Percentiles rank a stretch among this genome's conserved stretches.
These are phyloP conservation scores for Quercus engelmannii DNA, from an alignment of 306 rosid genomes.

Conservation along the genomic window DNA sequence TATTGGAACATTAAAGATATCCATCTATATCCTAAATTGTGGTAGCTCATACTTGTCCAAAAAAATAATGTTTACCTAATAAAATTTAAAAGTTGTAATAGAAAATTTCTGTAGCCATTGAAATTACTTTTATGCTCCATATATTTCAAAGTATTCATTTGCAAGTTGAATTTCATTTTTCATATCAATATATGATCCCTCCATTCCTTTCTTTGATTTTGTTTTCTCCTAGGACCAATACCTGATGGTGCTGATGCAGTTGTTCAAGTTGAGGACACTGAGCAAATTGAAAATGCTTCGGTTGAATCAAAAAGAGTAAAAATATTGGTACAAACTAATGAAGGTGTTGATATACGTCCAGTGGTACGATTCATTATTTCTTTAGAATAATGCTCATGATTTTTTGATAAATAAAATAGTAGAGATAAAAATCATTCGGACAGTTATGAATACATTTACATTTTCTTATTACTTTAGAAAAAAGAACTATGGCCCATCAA, in stretches of 20 bases:
- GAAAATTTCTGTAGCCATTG: neutral
- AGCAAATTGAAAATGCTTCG: constrained; percentile 29
- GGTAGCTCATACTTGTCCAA: neutral
- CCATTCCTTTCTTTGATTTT: neutral
- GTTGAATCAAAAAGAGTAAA: constrained; percentile 46
- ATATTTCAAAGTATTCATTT: neutral
- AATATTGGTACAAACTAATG: constrained; percentile 47
- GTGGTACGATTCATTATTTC: constrained; percentile 50
- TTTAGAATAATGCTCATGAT: neutral
- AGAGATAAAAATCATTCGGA: too few relatives aligned
- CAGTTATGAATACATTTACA: neutral
- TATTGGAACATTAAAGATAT: neutral
- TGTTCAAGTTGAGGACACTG: constrained; percentile 90
- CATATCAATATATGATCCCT: neutral
- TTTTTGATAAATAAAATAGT: neutral
- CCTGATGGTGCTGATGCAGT: constrained; percentile 99
- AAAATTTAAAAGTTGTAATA: neutral
- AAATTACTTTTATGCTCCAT: neutral
- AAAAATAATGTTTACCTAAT: neutral
- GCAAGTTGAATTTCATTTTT: neutral
- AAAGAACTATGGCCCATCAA: neutral
- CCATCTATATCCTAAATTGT: too few relatives aligned
- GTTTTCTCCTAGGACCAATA: constrained; percentile 64
- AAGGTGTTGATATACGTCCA: constrained; percentile 79
- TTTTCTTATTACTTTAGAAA: too few relatives aligned